A percentile compares a stretch with the other conserved stretches of the same genome.
These are phyloP conservation scores for Nakazawaea anatomiae DNA, from an alignment of 805 yeast species.

Conservation along the genomic window DNA sequence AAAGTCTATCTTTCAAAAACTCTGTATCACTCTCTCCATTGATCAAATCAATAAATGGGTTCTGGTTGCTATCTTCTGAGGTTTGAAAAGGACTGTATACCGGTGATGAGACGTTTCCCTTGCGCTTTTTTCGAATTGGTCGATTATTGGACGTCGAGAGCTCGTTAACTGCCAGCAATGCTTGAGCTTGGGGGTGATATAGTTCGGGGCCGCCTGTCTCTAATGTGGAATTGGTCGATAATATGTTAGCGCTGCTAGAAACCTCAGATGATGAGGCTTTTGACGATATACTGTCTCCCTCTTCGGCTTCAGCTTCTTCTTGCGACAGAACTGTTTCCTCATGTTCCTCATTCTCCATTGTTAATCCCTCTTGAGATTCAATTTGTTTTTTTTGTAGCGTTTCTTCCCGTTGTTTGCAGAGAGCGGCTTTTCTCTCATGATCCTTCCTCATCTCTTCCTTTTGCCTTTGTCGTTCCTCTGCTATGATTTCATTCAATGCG, in stretches of 20 bases:
- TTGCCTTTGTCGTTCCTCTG: constrained; percentile 21
- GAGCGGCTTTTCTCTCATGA: constrained; percentile 21
- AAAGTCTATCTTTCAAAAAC: not conserved
- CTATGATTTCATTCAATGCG: constrained; percentile 29
- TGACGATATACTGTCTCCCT: not conserved
- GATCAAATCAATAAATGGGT: not conserved
- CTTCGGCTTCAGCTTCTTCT: constrained; percentile 1
- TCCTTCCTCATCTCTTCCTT: constrained; percentile 17
- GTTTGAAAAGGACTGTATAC: not conserved
- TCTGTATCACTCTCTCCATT: constrained; percentile 6
- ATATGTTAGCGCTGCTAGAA: not conserved
- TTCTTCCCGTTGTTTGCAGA: constrained; percentile 17
- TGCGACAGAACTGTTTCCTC: constrained; percentile 21
- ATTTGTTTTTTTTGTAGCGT: constrained; percentile 26
- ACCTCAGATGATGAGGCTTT: not conserved
- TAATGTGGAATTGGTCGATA: not conserved
- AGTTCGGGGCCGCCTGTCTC: not conserved
- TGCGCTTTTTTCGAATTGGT: constrained; percentile 8
- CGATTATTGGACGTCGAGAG: not conserved
- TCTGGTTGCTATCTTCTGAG: not conserved
- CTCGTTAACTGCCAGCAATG: not conserved
- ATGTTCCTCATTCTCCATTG: constrained; percentile 3
- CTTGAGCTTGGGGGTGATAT: not conserved
- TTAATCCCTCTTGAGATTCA: constrained; percentile 15
- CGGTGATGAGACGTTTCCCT: constrained; percentile 9